Evolutionary conservation across 2,329 filamentous ascomycete species (phyloP).

Genomic region (Raffaelea ambrosiae): DNA sequence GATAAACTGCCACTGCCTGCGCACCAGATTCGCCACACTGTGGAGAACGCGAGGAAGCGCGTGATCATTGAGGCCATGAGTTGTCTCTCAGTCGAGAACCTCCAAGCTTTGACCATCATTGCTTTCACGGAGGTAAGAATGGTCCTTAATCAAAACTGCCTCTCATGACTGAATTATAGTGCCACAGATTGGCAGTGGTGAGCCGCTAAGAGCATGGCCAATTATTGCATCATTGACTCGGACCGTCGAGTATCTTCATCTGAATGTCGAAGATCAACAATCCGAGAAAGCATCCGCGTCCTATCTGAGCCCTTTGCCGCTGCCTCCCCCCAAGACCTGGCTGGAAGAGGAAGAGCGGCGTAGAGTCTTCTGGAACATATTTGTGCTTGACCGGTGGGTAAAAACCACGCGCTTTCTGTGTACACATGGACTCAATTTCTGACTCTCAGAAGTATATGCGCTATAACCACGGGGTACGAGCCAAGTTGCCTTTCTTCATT

Average conservation of each 20-base stretch:
- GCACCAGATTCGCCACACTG: no score
- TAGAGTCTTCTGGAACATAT: conserved; percentile 29
- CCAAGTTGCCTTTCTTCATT: no score
- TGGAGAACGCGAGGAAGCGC: conserved; percentile 9
- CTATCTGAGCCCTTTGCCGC: conserved; percentile 16
- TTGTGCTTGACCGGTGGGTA: conserved; percentile 24
- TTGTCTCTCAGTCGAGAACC: conserved; percentile 22
- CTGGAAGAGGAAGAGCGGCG: conserved; percentile 19
- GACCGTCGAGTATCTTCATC: conserved; percentile 27
- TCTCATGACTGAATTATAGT: no score
- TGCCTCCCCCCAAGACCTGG: conserved; percentile 22
- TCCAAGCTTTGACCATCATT: conserved; percentile 25
- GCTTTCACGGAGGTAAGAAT: conserved; percentile 24
- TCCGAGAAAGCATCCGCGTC: conserved; percentile 16
- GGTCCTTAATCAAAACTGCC: no score
- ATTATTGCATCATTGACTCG: conserved; percentile 26
- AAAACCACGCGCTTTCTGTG: no score
- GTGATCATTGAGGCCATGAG: conserved; percentile 22
- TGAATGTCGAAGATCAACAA: conserved; percentile 24
- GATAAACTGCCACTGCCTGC: no score
- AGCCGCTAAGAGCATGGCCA: conserved; percentile 23
- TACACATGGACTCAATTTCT: no score
- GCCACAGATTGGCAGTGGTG: conserved; percentile 21
- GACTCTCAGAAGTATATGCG: no score
- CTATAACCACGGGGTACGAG: conserved; percentile 16